Conservation (phyloP, 106 monocot species). For the Chionographis japonica region DNA sequence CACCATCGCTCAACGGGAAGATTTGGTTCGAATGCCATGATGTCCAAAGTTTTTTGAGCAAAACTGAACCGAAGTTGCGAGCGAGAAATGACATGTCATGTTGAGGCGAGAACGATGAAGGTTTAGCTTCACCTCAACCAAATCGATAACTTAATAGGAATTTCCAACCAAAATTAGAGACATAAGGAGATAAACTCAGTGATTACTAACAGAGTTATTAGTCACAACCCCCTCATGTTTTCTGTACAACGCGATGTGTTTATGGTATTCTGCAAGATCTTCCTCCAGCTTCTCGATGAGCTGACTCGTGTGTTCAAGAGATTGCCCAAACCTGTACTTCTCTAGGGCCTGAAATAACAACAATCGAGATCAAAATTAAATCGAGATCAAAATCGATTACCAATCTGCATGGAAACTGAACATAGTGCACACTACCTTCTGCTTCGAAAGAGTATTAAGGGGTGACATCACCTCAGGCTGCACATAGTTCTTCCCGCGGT, state of each 20-base stretch:
- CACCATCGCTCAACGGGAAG: too few species aligned
- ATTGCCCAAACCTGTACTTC: slow-evolving; percentile 84
- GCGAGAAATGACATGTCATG: too few species aligned
- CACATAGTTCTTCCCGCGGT: slow-evolving; percentile 88
- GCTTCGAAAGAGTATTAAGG: slow-evolving; percentile 73
- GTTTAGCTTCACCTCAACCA: too few species aligned
- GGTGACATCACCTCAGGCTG: slow-evolving; percentile 76
- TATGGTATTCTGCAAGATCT: slow-evolving; percentile 77
- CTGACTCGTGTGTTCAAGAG: slow-evolving; percentile 81
- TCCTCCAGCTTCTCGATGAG: slow-evolving; percentile 75
- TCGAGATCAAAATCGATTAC: too few species aligned
- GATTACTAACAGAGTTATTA: background rate
- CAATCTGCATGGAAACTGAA: too few species aligned
- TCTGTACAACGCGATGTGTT: slow-evolving; percentile 58
- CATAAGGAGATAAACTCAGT: background rate
- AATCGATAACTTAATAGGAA: too few species aligned
- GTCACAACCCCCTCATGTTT: slow-evolving; percentile 19
- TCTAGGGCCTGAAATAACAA: slow-evolving; percentile 62
- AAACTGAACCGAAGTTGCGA: too few species aligned
- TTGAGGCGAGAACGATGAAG: too few species aligned
- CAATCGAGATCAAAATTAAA: too few species aligned
- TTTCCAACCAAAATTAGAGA: too few species aligned
- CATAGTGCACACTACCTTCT: slow-evolving; percentile 34
- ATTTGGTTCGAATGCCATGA: too few species aligned
- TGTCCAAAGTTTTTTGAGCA: too few species aligned